Evolutionary conservation across 768 basidiomycete species (phyloP).

Genomic region (Calocybe gangraenosa): DNA sequence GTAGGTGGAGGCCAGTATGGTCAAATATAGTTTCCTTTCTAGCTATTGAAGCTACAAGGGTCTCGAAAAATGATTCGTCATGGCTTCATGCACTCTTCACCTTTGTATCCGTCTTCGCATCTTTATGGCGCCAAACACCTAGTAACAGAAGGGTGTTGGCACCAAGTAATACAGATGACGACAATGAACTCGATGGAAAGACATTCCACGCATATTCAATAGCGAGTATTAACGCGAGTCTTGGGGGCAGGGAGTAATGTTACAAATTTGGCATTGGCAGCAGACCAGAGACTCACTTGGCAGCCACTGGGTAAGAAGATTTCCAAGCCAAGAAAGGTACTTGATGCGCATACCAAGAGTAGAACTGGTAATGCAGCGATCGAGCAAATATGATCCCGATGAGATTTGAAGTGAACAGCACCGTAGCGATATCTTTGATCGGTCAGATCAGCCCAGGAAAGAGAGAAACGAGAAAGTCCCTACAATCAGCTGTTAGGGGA

Average conservation of each 20-base stretch:
- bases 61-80: too few relatives aligned
- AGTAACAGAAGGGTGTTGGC: constrained; percentile 24
- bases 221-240: constrained; percentile 51
- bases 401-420: constrained; percentile 88
- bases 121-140: constrained; percentile 29
- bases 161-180: constrained; percentile 24
- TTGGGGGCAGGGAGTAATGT: constrained; percentile 25
- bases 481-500: constrained; percentile 61
- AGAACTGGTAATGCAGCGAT: constrained; percentile 97
- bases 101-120: constrained; percentile 6
- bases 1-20: constrained; percentile 20
- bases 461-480: constrained; percentile 21
- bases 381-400: constrained; percentile 91
- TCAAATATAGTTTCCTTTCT: neutral
- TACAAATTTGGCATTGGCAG: constrained; percentile 5
- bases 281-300: constrained; percentile 49
- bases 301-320: constrained; percentile 53
- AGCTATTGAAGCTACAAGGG: too few relatives aligned
- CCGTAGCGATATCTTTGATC: constrained; percentile 66
- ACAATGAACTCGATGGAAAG: constrained; percentile 69
- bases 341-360: constrained; percentile 94
- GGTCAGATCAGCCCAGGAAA: constrained; percentile 3
- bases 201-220: constrained; percentile 90
- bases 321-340: constrained; percentile 80
- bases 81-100: constrained; percentile 12